phyloP scores from a whole-genome alignment of 805 yeast genomes.

The Saturnispora kantuleensis region DNA sequence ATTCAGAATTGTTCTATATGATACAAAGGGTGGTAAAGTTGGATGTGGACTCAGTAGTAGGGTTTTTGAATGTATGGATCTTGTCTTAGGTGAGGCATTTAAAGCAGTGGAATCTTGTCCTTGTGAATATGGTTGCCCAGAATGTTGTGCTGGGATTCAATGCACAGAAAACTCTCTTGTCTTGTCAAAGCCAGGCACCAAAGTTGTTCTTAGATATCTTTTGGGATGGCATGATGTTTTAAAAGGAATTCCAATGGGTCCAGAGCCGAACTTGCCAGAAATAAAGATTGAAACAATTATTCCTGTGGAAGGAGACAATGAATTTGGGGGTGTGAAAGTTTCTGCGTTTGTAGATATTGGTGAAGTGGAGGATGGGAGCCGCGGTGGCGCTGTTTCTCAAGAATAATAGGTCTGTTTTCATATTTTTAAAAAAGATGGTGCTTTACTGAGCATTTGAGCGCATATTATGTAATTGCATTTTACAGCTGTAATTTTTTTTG shows the following conservation, averaged over 20 bases:
- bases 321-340: conserved; percentile 40
- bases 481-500: not conserved
- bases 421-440: too few relatives aligned
- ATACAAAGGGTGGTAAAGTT: conserved; percentile 67
- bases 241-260: conserved; percentile 52
- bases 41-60: conserved; percentile 77
- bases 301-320: conserved; percentile 30
- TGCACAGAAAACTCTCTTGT: conserved; percentile 80
- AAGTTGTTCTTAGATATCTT: conserved; percentile 53
- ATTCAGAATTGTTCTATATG: conserved; percentile 76
- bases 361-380: conserved; percentile 21
- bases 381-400: too few relatives aligned
- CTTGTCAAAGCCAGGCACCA: conserved; percentile 78
- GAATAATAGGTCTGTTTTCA: too few relatives aligned
- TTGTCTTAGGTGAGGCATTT: conserved; percentile 51
- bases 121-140: conserved; percentile 62
- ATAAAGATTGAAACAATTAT: conserved; percentile 59
- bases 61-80: conserved; percentile 70
- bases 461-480: too few relatives aligned
- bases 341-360: conserved; percentile 51
- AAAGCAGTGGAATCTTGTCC: conserved; percentile 56
- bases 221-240: conserved; percentile 44
- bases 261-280: conserved; percentile 66
- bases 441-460: conserved; percentile 4
- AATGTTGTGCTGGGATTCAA: conserved; percentile 73